phyloP scores from a whole-genome alignment of 1,284 basidiomycete genomes.

The Leccinum solheimii region DNA sequence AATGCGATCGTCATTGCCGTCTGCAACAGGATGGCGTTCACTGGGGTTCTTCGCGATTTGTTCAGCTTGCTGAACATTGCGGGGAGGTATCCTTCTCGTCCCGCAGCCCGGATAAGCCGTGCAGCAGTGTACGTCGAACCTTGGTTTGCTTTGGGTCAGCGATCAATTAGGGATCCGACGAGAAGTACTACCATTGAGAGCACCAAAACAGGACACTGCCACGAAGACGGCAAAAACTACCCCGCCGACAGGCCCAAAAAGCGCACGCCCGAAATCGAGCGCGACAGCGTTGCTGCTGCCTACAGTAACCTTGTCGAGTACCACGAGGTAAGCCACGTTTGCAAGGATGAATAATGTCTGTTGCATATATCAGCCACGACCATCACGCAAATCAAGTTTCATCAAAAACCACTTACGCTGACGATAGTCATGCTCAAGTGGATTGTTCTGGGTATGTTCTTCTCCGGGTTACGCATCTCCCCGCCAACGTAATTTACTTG shows the following conservation, averaged over 20 bases:
- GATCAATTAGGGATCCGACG: not conserved
- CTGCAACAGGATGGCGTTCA: conserved; percentile 84
- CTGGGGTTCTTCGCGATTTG: conserved; percentile 72
- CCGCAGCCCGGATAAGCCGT: conserved; percentile 86
- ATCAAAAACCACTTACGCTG: conserved; percentile 45
- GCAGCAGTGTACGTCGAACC: conserved; percentile 82
- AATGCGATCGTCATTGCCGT: conserved; percentile 72
- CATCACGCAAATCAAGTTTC: not conserved
- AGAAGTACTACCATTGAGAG: conserved; percentile 67
- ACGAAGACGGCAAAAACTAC: conserved; percentile 88
- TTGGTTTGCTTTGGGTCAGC: conserved; percentile 31
- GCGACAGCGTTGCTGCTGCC: conserved; percentile 90
- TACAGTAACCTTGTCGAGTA: conserved; percentile 79
- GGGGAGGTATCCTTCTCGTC: conserved; percentile 86
- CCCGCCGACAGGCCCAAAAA: conserved; percentile 86
- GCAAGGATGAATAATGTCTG: conserved; percentile 77
- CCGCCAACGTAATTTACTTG: conserved; percentile 90
- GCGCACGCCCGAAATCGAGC: conserved; percentile 86
- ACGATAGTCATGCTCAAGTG: conserved; percentile 86
- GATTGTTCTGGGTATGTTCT: conserved; percentile 87
- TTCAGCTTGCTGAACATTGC: conserved; percentile 78
- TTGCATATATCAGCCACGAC: not conserved
- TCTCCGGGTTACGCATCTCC: conserved; percentile 83
- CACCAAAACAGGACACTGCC: conserved; percentile 92
- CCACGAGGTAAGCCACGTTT: conserved; percentile 91